Conservation (phyloP, 306 rosid genomes). For the Cucurbita moschata region DNA sequence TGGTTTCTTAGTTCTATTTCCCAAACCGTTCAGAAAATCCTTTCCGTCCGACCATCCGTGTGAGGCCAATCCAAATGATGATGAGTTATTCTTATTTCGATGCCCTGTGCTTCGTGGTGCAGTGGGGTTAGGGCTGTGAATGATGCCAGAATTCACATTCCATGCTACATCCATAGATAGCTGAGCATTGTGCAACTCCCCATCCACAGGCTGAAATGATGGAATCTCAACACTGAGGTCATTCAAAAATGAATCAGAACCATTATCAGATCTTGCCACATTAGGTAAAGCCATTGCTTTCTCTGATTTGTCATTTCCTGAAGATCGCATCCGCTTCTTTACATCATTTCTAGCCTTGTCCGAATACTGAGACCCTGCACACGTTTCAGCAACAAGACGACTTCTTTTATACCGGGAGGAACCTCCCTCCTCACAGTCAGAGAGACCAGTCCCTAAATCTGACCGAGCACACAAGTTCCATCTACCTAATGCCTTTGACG, state of each 20-base stretch:
- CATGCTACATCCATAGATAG: slow-evolving; percentile 40
- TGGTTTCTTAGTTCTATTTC: slow-evolving; percentile 77
- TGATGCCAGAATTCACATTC: slow-evolving; percentile 38
- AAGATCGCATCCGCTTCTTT: slow-evolving; percentile 13
- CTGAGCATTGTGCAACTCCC: slow-evolving; percentile 30
- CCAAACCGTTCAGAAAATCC: slow-evolving; percentile 47
- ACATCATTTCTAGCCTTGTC: slow-evolving; percentile 18
- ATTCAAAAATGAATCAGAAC: slow-evolving; percentile 30
- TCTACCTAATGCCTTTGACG: slow-evolving; percentile 21
- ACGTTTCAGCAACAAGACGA: slow-evolving; percentile 21
- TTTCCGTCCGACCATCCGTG: slow-evolving; percentile 66
- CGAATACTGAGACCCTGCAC: slow-evolving; percentile 18
- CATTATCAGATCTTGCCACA: slow-evolving; percentile 28
- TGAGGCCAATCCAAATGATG: slow-evolving; percentile 41
- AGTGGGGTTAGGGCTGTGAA: slow-evolving; percentile 63
- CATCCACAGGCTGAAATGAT: slow-evolving; percentile 29
- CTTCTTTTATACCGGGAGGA: slow-evolving; percentile 17
- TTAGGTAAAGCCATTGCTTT: slow-evolving; percentile 17
- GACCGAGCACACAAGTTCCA: slow-evolving; percentile 20
- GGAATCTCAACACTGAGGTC: slow-evolving; percentile 54
- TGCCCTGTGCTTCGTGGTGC: slow-evolving; percentile 80
- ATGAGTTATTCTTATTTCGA: slow-evolving; percentile 37
- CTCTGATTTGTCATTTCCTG: slow-evolving; percentile 21
- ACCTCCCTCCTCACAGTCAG: slow-evolving; percentile 20
- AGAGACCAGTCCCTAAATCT: slow-evolving; percentile 14